Evolutionary conservation across 495 filamentous ascomycete species (phyloP).

Genomic region (Penicillium mononematosum): DNA sequence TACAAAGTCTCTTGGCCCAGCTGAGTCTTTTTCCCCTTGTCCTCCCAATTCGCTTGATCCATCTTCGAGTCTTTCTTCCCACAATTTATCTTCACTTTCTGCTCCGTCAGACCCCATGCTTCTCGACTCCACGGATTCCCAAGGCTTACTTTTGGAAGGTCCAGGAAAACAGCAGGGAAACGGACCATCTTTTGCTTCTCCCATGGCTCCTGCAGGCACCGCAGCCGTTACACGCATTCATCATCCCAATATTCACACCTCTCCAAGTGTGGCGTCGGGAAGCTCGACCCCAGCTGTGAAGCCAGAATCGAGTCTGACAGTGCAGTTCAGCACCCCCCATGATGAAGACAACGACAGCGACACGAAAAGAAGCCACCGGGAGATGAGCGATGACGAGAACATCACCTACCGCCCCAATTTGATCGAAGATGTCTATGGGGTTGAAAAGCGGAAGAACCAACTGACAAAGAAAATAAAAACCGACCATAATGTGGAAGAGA

Average conservation of each 20-base stretch:
- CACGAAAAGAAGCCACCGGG: constrained; percentile 30
- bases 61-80: constrained; percentile 4
- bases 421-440: constrained; percentile 71
- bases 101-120: constrained; percentile 19
- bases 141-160: constrained; percentile 26
- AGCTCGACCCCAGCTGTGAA: constrained; percentile 4
- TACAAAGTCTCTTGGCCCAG: neutral
- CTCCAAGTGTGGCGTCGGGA: constrained; percentile 12
- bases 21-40: neutral
- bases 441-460: constrained; percentile 59
- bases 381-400: constrained; percentile 30
- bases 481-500: constrained; percentile 34
- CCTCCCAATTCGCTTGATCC: neutral
- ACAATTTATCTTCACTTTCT: constrained; percentile 3
- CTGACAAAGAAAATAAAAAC: constrained; percentile 68
- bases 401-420: constrained; percentile 32
- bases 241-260: neutral
- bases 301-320: constrained; percentile 21
- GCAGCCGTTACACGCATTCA: constrained; percentile 22
- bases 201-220: constrained; percentile 32
- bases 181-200: constrained; percentile 16
- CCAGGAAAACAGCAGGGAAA: constrained; percentile 22
- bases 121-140: constrained; percentile 15
- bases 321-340: constrained; percentile 28
- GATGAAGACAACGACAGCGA: constrained; percentile 29